phyloP scores from a whole-genome alignment of 495 filamentous ascomycete genomes.

The Penicillium psychrofluorescens region DNA sequence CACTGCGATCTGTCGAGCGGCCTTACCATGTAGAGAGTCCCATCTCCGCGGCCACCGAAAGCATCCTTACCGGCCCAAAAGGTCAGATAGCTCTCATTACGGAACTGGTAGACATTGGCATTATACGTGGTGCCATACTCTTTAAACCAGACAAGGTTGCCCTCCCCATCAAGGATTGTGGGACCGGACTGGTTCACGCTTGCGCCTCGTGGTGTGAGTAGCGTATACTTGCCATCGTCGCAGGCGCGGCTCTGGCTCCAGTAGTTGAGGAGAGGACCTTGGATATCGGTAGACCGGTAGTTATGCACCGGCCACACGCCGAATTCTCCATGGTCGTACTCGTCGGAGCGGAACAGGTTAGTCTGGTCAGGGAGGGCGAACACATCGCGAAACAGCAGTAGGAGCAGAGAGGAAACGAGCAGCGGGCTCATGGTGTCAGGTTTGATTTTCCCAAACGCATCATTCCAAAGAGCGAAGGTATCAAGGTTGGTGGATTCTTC shows the following conservation, averaged over 20 bases:
- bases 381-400: no score
- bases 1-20: no score
- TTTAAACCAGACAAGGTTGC: conserved; percentile 37
- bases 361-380: not conserved
- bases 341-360: conserved; percentile 5
- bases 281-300: conserved; percentile 27
- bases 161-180: conserved; percentile 37
- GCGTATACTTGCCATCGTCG: conserved; percentile 29
- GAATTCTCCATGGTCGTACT: conserved; percentile 26
- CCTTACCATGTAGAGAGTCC: conserved; percentile 42
- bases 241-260: conserved; percentile 21
- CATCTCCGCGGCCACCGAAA: conserved; percentile 40
- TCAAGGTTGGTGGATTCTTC: no score
- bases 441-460: no score
- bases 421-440: no score
- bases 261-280: conserved; percentile 33
- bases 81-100: conserved; percentile 36
- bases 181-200: conserved; percentile 27
- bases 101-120: conserved; percentile 31
- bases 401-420: no score
- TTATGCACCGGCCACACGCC: conserved; percentile 32
- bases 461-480: no score
- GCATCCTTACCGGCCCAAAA: conserved; percentile 46
- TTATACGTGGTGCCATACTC: conserved; percentile 31
- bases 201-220: conserved; percentile 36